phyloP scores from a whole-genome alignment of 2,329 filamentous ascomycete species.

The Leptographium galeiforme region DNA sequence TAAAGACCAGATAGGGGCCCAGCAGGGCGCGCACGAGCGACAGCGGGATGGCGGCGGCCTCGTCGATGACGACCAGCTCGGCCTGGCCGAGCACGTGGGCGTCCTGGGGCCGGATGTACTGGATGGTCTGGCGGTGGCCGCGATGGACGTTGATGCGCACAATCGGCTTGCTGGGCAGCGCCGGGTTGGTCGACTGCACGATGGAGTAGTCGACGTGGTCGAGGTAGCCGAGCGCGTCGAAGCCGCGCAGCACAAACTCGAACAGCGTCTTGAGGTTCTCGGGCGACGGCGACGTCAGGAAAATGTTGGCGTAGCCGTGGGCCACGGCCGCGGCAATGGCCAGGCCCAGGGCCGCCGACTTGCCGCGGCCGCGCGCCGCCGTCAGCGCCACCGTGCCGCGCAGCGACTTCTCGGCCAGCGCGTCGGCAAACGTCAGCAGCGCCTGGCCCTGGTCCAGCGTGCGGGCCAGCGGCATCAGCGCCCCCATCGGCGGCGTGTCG shows the following conservation, averaged over 20 bases:
- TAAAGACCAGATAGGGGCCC: slow-evolving; percentile 94
- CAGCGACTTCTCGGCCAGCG: slow-evolving; percentile 90
- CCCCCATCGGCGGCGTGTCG: slow-evolving; percentile 76
- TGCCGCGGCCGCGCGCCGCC: slow-evolving; percentile 86
- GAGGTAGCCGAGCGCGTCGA: slow-evolving; percentile 84
- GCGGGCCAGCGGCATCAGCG: slow-evolving; percentile 69
- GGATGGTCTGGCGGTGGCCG: slow-evolving; percentile 91
- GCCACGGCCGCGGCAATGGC: slow-evolving; percentile 89
- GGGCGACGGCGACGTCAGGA: slow-evolving; percentile 93
- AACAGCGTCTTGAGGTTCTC: slow-evolving; percentile 98
- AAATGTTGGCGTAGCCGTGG: slow-evolving; percentile 97
- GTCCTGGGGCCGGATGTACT: slow-evolving; percentile 96
- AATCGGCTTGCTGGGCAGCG: slow-evolving; percentile 91
- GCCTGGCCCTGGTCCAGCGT: slow-evolving; percentile 96
- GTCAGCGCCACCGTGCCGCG: slow-evolving; percentile 88
- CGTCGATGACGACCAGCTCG: slow-evolving; percentile 90
- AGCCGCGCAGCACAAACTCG: slow-evolving; percentile 96
- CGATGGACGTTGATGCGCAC: slow-evolving; percentile 92
- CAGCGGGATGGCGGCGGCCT: slow-evolving; percentile 89
- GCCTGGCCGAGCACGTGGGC: slow-evolving; percentile 90
- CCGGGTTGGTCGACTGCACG: slow-evolving; percentile 93
- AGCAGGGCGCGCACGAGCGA: slow-evolving; percentile 87
- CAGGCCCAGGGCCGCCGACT: slow-evolving; percentile 89
- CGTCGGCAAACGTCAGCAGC: slow-evolving; percentile 90
- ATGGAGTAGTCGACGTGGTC: slow-evolving; percentile 97